A percentile compares a stretch with the other conserved stretches of the same genome.
Conservation (phyloP, 805 yeast genomes). For the Jamesozyma piceae region DNA sequence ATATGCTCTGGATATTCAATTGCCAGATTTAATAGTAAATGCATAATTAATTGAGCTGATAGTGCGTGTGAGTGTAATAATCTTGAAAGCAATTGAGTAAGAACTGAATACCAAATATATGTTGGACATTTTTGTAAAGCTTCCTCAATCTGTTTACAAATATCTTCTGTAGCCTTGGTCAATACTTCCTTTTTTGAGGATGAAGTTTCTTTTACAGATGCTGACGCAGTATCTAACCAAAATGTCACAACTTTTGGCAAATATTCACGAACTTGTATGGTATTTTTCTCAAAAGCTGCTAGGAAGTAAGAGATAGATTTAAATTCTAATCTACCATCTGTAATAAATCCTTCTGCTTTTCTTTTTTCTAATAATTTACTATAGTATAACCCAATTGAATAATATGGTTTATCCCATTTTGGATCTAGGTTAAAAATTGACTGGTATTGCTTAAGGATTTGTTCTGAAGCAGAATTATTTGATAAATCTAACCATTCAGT, state of each 20-base stretch:
- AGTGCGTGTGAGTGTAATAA: constrained; percentile 51
- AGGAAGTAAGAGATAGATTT: constrained; percentile 26
- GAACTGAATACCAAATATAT: constrained; percentile 68
- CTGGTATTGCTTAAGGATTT: constrained; percentile 60
- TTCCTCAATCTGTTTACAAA: constrained; percentile 40
- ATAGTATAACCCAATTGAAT: constrained; percentile 69
- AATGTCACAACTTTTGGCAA: constrained; percentile 82
- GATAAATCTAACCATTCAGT: constrained; percentile 85
- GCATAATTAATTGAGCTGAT: constrained; percentile 46
- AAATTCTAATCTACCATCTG: constrained; percentile 24
- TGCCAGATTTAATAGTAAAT: constrained; percentile 50
- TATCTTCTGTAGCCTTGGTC: constrained; percentile 35
- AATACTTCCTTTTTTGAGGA: constrained; percentile 21
- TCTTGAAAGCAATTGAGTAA: constrained; percentile 80
- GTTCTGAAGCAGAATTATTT: constrained; percentile 68
- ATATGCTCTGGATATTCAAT: constrained; percentile 69
- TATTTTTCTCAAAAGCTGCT: constrained; percentile 31
- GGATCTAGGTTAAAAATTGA: constrained; percentile 46
- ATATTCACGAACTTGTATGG: constrained; percentile 66
- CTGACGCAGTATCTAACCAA: constrained; percentile 71
- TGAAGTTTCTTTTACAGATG: constrained; percentile 18
- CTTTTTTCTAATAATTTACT: constrained; percentile 69
- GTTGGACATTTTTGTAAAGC: constrained; percentile 40
- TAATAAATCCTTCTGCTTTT: constrained; percentile 30
- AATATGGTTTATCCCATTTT: constrained; percentile 71